Evolutionary conservation across 2,329 filamentous ascomycete genomes (phyloP).

Genomic region (Pseudocercospora crystallina): DNA sequence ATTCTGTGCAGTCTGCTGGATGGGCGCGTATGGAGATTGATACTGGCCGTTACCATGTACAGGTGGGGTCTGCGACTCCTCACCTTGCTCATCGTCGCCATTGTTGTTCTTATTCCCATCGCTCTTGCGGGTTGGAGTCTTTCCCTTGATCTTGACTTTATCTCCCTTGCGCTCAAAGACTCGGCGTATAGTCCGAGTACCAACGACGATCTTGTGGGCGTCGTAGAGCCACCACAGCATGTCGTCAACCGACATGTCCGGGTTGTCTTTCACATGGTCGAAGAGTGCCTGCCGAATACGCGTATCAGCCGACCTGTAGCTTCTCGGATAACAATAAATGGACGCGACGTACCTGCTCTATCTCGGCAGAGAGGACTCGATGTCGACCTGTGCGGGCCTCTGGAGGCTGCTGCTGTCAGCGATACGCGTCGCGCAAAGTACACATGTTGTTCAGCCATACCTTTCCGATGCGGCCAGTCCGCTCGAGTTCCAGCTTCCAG

Average conservation of each 20-base stretch:
- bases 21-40: constrained; percentile 37
- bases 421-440: background rate
- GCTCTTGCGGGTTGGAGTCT: constrained; percentile 21
- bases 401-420: constrained; percentile 25
- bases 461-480: constrained; percentile 39
- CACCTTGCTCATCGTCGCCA: constrained; percentile 14
- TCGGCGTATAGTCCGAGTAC: constrained; percentile 38
- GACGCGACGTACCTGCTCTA: constrained; percentile 30
- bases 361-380: constrained; percentile 36
- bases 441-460: constrained; percentile 7
- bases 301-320: constrained; percentile 1
- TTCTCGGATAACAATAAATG: background rate
- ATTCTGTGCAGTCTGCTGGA: constrained; percentile 26
- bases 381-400: constrained; percentile 38
- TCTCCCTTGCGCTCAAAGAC: constrained; percentile 39
- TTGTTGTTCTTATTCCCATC: constrained; percentile 22
- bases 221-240: constrained; percentile 42
- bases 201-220: constrained; percentile 37
- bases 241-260: constrained; percentile 38
- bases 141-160: constrained; percentile 26
- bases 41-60: constrained; percentile 25
- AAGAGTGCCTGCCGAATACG: constrained; percentile 29
- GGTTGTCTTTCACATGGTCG: constrained; percentile 36
- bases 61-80: constrained; percentile 2
- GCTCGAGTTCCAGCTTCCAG: constrained; percentile 40